These are phyloP conservation scores for Myriangium duriaei DNA, from an alignment of 2,329 filamentous ascomycete genomes.

Conservation along the genomic window DNA sequence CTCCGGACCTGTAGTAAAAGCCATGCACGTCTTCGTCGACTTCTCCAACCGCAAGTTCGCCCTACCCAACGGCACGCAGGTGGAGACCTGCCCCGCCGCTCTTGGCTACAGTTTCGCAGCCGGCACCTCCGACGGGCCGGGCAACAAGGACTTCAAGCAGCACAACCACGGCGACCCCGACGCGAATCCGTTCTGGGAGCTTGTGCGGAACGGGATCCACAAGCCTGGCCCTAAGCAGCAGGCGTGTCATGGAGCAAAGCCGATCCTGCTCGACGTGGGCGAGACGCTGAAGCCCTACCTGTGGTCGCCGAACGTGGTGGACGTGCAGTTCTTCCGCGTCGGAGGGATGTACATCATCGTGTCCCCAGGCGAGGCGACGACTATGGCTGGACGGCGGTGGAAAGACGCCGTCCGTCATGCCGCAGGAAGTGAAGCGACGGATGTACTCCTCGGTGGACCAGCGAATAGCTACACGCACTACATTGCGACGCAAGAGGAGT, in stretches of 20 bases:
- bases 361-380: slow-evolving; percentile 76
- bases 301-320: slow-evolving; percentile 86
- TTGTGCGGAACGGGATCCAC: slow-evolving; percentile 62
- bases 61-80: slow-evolving; percentile 58
- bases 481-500: slow-evolving; percentile 67
- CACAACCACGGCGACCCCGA: slow-evolving; percentile 63
- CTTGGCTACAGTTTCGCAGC: slow-evolving; percentile 88
- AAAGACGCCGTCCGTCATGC: slow-evolving; percentile 36
- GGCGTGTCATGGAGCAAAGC: slow-evolving; percentile 68
- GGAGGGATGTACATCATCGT: slow-evolving; percentile 77
- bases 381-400: slow-evolving; percentile 86
- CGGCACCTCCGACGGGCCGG: slow-evolving; percentile 83
- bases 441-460: slow-evolving; percentile 71
- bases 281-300: slow-evolving; percentile 65
- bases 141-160: slow-evolving; percentile 87
- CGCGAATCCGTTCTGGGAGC: slow-evolving; percentile 65
- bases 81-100: slow-evolving; percentile 70
- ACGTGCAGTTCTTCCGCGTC: slow-evolving; percentile 73
- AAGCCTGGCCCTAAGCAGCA: slow-evolving; percentile 57
- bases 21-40: slow-evolving; percentile 76
- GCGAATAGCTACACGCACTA: slow-evolving; percentile 87
- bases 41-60: slow-evolving; percentile 64
- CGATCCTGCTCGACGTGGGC: slow-evolving; percentile 78
- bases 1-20: slow-evolving; percentile 55
- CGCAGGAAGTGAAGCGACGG: slow-evolving; percentile 26